A percentile compares a stretch with the other conserved stretches of the same genome.
Evolutionary conservation across 1,284 basidiomycete species (phyloP).

Genomic region (Leccinum pachyderme): DNA sequence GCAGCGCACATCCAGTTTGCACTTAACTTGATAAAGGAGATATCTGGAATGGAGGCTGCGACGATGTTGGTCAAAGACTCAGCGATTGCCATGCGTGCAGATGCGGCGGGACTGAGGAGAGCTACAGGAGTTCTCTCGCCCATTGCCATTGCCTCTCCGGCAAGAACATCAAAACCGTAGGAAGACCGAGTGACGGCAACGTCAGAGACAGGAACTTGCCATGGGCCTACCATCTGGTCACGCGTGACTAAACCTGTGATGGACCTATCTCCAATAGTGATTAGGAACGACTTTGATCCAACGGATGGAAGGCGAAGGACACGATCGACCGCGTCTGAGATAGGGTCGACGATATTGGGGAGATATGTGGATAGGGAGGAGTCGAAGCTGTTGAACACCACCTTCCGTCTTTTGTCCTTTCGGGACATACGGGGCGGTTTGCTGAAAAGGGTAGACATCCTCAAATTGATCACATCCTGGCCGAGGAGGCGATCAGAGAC

Average conservation of each 20-base stretch:
- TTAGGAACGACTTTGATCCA: slow-evolving; percentile 95
- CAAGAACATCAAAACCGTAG: slow-evolving; percentile 87
- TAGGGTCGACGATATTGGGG: slow-evolving; percentile 44
- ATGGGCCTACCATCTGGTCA: slow-evolving; percentile 99
- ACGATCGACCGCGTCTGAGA: slow-evolving; percentile 69
- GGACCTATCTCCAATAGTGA: slow-evolving; percentile 95
- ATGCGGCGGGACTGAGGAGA: slow-evolving; percentile 82
- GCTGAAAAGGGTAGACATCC: slow-evolving; percentile 96
- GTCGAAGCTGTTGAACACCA: slow-evolving; percentile 67
- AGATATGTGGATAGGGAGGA: slow-evolving; percentile 68
- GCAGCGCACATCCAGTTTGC: slow-evolving; percentile 99
- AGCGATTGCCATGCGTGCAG: slow-evolving; percentile 94
- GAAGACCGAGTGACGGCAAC: slow-evolving; percentile 93
- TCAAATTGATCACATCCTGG: slow-evolving; percentile 82
- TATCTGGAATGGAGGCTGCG: slow-evolving; percentile 73
- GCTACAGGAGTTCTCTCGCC: slow-evolving; percentile 96
- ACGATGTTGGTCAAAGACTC: slow-evolving; percentile 93
- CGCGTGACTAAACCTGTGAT: slow-evolving; percentile 94
- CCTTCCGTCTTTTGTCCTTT: slow-evolving; percentile 56
- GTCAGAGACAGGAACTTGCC: slow-evolving; percentile 97
- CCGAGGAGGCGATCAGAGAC: slow-evolving; percentile 87
- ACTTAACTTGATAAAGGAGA: slow-evolving; percentile 85
- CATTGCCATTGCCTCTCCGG: slow-evolving; percentile 96
- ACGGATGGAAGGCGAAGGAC: slow-evolving; percentile 91
- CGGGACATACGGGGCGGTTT: slow-evolving; percentile 94